Percentiles rank a stretch among this genome's conserved stretches.
These are phyloP conservation scores for Pyrenophora seminiperda DNA, from an alignment of 2,329 filamentous ascomycete species.

Conservation along the genomic window DNA sequence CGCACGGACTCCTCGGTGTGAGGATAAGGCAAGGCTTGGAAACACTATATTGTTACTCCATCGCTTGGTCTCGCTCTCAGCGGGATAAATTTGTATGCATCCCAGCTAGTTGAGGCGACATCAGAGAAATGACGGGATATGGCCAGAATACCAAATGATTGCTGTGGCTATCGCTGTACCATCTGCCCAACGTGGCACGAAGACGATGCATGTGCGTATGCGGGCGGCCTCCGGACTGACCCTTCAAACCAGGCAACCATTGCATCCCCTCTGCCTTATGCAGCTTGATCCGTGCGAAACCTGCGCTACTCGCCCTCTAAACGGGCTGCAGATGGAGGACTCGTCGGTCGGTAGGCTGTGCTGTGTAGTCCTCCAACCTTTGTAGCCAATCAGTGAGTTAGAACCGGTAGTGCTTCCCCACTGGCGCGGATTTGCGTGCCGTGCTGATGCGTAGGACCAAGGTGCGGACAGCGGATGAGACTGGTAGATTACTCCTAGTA, in stretches of 20 bases:
- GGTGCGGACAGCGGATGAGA: not conserved
- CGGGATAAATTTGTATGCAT: not conserved
- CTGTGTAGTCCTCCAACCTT: constrained; percentile 10
- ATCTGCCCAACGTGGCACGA: constrained; percentile 1
- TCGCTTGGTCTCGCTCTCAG: not conserved
- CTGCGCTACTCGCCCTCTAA: constrained; percentile 3
- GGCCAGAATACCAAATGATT: not conserved
- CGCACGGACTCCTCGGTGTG: constrained; percentile 33
- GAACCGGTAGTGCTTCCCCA: not conserved
- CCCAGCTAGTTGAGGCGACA: no score
- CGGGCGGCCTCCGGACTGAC: constrained; percentile 13
- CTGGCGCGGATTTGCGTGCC: constrained; percentile 5
- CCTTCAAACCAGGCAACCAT: constrained; percentile 8
- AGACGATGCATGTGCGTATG: constrained; percentile 1
- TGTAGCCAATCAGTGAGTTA: constrained; percentile 5
- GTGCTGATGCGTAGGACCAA: constrained; percentile 5
- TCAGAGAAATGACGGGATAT: not conserved
- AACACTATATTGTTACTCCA: not conserved
- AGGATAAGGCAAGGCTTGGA: constrained; percentile 22
- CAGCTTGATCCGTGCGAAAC: constrained; percentile 1
- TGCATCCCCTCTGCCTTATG: constrained; percentile 3
- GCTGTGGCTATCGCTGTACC: constrained; percentile 3
- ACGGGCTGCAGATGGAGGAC: constrained; percentile 12
- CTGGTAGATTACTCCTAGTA: constrained; percentile 1
- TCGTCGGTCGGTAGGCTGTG: constrained; percentile 11